Percentiles rank a stretch among this genome's conserved stretches.
These are phyloP conservation scores for Exsudoporus frostii DNA, from an alignment of 768 basidiomycete species.

Conservation along the genomic window DNA sequence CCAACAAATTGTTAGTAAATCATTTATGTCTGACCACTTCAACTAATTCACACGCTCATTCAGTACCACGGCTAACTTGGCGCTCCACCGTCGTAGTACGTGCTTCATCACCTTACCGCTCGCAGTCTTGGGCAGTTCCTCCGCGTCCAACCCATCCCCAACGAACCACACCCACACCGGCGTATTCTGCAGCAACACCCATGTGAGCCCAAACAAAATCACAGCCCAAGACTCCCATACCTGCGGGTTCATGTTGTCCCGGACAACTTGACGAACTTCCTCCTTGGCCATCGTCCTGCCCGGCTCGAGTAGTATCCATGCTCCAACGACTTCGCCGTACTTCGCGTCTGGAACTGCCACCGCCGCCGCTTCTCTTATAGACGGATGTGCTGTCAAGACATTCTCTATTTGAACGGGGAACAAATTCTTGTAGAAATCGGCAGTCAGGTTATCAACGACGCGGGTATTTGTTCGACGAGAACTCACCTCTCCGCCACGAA, in stretches of 20 bases:
- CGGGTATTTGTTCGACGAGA: not conserved
- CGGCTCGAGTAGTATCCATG: conserved; percentile 62
- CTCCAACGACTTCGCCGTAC: conserved; percentile 80
- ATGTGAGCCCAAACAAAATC: conserved; percentile 1
- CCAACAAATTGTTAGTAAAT: not conserved
- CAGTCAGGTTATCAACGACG: not conserved
- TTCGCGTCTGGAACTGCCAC: conserved; percentile 65
- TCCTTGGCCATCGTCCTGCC: conserved; percentile 40
- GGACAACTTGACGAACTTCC: conserved; percentile 53
- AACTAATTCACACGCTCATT: conserved; percentile 12
- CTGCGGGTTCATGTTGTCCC: conserved; percentile 73
- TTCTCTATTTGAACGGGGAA: conserved; percentile 88
- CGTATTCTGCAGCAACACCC: conserved; percentile 50
- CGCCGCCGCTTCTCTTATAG: conserved; percentile 68
- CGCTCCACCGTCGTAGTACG: conserved; percentile 66
- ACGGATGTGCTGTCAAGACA: conserved; percentile 50
- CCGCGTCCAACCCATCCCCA: conserved; percentile 56
- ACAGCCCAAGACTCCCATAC: conserved; percentile 33
- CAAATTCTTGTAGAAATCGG: conserved; percentile 52
- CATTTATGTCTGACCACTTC: conserved; percentile 10
- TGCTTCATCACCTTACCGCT: conserved; percentile 89
- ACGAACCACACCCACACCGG: conserved; percentile 84
- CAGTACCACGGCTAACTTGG: conserved; percentile 42
- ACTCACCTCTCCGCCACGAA: conserved; percentile 77
- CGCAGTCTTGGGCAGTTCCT: conserved; percentile 77